Evolutionary conservation across 306 rosid genomes (phyloP).

Genomic region (Cucumis cinereus): DNA sequence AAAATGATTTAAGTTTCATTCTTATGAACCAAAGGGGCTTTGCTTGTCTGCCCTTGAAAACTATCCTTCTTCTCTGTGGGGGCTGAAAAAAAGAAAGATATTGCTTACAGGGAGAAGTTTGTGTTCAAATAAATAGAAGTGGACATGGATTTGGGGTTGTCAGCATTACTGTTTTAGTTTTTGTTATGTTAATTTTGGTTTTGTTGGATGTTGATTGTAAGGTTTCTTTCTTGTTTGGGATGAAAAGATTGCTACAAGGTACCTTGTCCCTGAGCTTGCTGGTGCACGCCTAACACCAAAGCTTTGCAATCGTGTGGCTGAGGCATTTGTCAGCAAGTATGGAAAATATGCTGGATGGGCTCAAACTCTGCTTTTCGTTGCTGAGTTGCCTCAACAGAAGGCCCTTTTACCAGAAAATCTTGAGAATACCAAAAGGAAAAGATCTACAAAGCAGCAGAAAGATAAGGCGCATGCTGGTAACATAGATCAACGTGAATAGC

Average conservation of each 20-base stretch:
- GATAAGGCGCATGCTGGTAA: slow-evolving; percentile 3
- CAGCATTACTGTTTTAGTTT: not conserved
- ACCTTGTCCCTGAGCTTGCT: slow-evolving; percentile 91
- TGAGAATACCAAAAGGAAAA: slow-evolving; percentile 23
- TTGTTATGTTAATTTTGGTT: not conserved
- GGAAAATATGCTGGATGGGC: slow-evolving; percentile 99
- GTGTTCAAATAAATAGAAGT: not conserved
- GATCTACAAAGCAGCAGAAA: slow-evolving; percentile 22
- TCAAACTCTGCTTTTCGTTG: slow-evolving; percentile 77
- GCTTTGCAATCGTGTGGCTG: slow-evolving; percentile 62
- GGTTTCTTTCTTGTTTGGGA: not conserved
- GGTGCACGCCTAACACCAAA: slow-evolving; percentile 71
- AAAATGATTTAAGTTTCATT: not conserved
- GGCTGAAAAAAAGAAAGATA: not conserved
- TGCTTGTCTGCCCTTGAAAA: not conserved
- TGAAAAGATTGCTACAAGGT: slow-evolving; percentile 11
- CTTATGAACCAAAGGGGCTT: not conserved
- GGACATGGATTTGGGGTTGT: not conserved
- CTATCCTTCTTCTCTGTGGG: not conserved
- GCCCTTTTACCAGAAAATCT: slow-evolving; percentile 43
- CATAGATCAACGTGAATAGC: not conserved
- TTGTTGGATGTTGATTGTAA: slow-evolving; percentile 11
- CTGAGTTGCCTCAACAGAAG: slow-evolving; percentile 81
- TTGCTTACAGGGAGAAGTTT: not conserved
- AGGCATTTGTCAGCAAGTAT: slow-evolving; percentile 70